Percentiles rank a stretch among this genome's conserved stretches.
Conservation (phyloP, 305 asterid species). For the Fraxinus baroniana region DNA sequence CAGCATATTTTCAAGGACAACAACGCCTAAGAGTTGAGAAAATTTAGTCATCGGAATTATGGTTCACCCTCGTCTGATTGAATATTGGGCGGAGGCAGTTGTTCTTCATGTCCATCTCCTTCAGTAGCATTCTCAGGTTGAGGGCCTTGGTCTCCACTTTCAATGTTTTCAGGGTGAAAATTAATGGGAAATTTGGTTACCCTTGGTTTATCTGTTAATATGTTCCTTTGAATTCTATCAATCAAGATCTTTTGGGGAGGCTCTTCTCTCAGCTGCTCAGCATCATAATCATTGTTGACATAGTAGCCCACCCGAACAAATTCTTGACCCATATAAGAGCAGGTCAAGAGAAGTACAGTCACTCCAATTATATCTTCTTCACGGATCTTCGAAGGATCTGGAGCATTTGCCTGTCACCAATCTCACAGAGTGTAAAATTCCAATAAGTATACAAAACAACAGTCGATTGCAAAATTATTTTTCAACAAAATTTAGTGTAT, state of each 20-base stretch:
- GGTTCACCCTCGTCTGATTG: slow-evolving; percentile 26
- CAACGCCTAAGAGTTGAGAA: not conserved
- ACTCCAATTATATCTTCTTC: slow-evolving; percentile 94
- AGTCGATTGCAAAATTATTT: not conserved
- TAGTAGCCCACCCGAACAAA: slow-evolving; percentile 84
- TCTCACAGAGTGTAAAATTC: slow-evolving; percentile 8
- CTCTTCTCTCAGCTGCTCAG: slow-evolving; percentile 72
- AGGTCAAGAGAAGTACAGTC: slow-evolving; percentile 80
- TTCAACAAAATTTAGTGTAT: not conserved
- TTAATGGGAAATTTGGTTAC: slow-evolving; percentile 82
- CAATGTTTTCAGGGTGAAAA: slow-evolving; percentile 62
- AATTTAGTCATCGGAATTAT: slow-evolving; percentile 23
- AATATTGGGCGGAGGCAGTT: slow-evolving; percentile 33
- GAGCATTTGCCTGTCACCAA: slow-evolving; percentile 74
- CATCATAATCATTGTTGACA: slow-evolving; percentile 80
- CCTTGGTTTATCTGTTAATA: slow-evolving; percentile 80
- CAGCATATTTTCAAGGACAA: slow-evolving; percentile 4
- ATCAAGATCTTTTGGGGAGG: slow-evolving; percentile 79
- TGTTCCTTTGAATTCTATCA: slow-evolving; percentile 73
- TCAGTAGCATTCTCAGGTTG: slow-evolving; percentile 45
- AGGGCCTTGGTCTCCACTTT: slow-evolving; percentile 61
- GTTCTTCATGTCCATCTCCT: slow-evolving; percentile 30
- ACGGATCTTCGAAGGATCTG: slow-evolving; percentile 82
- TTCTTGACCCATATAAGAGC: slow-evolving; percentile 87
- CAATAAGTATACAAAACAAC: slow-evolving; percentile 3